phyloP scores from a whole-genome alignment of 2,329 filamentous ascomycete species.

The Nectriaceae sp. region DNA sequence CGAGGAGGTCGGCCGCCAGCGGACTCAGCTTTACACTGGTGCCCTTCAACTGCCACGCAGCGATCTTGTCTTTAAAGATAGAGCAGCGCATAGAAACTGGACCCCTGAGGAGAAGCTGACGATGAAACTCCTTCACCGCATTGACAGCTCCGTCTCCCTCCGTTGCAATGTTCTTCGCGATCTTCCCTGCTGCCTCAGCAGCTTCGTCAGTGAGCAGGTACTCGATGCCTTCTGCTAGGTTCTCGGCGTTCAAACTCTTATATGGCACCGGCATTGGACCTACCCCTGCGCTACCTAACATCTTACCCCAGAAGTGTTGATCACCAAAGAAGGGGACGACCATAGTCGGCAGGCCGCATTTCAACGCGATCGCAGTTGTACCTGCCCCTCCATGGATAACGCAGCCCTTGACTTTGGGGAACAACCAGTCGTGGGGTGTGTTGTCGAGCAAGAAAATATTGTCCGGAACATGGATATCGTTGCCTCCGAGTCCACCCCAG shows the following conservation, averaged over 20 bases:
- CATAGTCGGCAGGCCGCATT: slow-evolving; percentile 72
- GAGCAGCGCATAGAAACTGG: slow-evolving; percentile 64
- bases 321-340: slow-evolving; percentile 81
- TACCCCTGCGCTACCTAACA: slow-evolving; percentile 64
- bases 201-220: slow-evolving; percentile 66
- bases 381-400: slow-evolving; percentile 80
- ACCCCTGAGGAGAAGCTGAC: slow-evolving; percentile 54
- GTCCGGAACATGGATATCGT: slow-evolving; percentile 54
- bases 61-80: slow-evolving; percentile 62
- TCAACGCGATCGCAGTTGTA: slow-evolving; percentile 73
- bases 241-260: slow-evolving; percentile 64
- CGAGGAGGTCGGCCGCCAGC: slow-evolving; percentile 65
- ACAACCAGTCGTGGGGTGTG: slow-evolving; percentile 77
- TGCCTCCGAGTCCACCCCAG: slow-evolving; percentile 70
- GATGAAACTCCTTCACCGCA: slow-evolving; percentile 68
- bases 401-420: slow-evolving; percentile 65
- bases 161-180: slow-evolving; percentile 61
- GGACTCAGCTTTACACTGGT: slow-evolving; percentile 62
- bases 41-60: slow-evolving; percentile 66
- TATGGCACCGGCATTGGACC: slow-evolving; percentile 70
- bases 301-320: slow-evolving; percentile 76
- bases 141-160: slow-evolving; percentile 72
- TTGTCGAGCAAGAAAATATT: slow-evolving; percentile 74
- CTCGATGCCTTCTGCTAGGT: slow-evolving; percentile 69
- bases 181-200: slow-evolving; percentile 54